Percentiles rank a stretch among this genome's conserved stretches.
Evolutionary conservation across 768 basidiomycete species (phyloP).

Genomic region (Leccinum variicolor): DNA sequence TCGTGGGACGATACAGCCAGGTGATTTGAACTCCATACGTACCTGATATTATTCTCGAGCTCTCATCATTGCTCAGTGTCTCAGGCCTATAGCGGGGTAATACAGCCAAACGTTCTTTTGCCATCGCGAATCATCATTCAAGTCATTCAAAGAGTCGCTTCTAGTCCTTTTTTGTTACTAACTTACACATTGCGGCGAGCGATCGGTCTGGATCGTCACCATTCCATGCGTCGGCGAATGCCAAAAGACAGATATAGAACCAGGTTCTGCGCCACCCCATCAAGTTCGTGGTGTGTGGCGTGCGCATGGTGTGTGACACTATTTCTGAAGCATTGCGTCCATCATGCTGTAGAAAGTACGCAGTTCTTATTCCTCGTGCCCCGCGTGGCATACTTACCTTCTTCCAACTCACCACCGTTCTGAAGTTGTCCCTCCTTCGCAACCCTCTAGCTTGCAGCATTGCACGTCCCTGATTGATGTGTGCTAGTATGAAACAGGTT

Average conservation of each 20-base stretch:
- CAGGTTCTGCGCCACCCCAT: not conserved
- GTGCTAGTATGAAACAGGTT: constrained; percentile 14
- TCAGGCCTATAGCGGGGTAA: not conserved
- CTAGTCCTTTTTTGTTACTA: no score
- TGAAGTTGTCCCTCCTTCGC: not conserved
- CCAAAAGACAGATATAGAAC: not conserved
- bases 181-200: not conserved
- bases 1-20: not conserved
- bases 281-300: constrained; percentile 7
- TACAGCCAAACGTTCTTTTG: no score
- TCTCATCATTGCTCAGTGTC: not conserved
- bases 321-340: constrained; percentile 3
- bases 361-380: not conserved
- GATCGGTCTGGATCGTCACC: not conserved
- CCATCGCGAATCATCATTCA: no score
- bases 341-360: not conserved
- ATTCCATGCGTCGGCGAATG: not conserved
- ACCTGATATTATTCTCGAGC: not conserved
- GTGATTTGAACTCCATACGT: no score
- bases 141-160: no score
- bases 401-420: not conserved
- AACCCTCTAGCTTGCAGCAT: not conserved
- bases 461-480: constrained; percentile 8
- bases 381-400: not conserved
- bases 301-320: constrained; percentile 9